phyloP scores from a whole-genome alignment of 495 filamentous ascomycete species.

The Cudoniella acicularis region DNA sequence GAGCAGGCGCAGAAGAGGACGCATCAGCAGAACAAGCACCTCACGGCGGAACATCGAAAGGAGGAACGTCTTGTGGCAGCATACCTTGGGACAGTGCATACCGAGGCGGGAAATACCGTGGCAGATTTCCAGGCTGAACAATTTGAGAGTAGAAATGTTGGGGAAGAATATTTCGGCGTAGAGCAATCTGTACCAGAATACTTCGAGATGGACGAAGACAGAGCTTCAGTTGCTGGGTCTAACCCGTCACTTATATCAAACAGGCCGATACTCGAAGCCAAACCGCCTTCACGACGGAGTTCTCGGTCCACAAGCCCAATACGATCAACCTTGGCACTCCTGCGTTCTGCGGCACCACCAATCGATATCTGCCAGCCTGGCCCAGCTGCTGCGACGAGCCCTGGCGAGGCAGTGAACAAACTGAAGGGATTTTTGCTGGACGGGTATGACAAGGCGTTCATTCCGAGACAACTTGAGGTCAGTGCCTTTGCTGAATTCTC shows the following conservation, averaged over 20 bases:
- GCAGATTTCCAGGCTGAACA: neutral
- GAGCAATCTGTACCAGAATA: neutral
- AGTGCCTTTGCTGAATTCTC: neutral
- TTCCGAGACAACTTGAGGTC: neutral
- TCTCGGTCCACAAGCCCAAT: neutral
- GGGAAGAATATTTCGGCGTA: neutral
- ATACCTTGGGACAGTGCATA: neutral
- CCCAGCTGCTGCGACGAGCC: neutral
- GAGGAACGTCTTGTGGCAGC: neutral
- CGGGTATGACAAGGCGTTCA: neutral
- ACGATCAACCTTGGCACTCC: neutral
- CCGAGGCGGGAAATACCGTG: neutral
- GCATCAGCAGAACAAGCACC: neutral
- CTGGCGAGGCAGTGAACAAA: neutral
- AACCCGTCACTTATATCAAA: neutral
- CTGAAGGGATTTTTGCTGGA: neutral
- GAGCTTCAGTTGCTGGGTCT: neutral
- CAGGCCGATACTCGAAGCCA: neutral
- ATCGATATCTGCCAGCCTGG: neutral
- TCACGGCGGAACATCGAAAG: neutral
- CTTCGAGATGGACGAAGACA: neutral
- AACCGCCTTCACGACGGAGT: slow-evolving; percentile 1
- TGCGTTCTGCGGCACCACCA: neutral
- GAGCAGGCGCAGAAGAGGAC: neutral
- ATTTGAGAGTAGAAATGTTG: neutral